These are phyloP conservation scores for Cryptococcus sp. DNA, from an alignment of 1,284 basidiomycete species.

Conservation along the genomic window DNA sequence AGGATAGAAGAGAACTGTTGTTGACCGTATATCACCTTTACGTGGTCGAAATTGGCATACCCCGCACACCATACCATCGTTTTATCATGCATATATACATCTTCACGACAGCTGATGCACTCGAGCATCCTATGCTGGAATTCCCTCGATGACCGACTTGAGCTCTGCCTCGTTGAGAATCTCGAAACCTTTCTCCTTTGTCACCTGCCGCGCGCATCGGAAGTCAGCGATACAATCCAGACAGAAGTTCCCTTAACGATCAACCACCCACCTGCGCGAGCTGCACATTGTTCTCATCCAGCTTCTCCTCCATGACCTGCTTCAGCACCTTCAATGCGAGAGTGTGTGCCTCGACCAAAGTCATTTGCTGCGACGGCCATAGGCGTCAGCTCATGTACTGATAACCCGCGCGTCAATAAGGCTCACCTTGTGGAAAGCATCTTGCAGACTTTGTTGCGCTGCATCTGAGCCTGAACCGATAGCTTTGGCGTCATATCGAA, in stretches of 20 bases:
- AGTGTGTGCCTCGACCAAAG: conserved; percentile 81
- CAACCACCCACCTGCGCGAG: conserved; percentile 73
- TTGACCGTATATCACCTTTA: neutral
- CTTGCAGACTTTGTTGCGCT: conserved; percentile 94
- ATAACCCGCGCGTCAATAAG: neutral
- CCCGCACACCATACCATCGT: conserved; percentile 11
- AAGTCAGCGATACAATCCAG: neutral
- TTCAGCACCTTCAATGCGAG: conserved; percentile 88
- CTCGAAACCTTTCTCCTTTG: conserved; percentile 72
- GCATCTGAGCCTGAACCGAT: conserved; percentile 98
- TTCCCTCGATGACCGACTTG: conserved; percentile 72
- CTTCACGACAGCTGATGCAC: neutral
- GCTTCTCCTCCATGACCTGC: conserved; percentile 99
- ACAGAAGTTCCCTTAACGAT: neutral
- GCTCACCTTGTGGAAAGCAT: conserved; percentile 91
- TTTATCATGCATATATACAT: conserved; percentile 24
- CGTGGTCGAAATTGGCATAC: neutral
- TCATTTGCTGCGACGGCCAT: conserved; percentile 72
- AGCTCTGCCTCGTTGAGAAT: conserved; percentile 76
- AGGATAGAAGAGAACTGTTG: neutral
- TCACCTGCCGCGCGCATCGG: conserved; percentile 61
- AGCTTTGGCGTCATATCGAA: conserved; percentile 96
- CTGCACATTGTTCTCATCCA: conserved; percentile 98
- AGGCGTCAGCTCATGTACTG: no score
- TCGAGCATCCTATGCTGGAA: conserved; percentile 31